Base-by-base conservation (phyloP, 2,329 filamentous ascomycete genomes). In the Sarocladium strictum region DNA sequence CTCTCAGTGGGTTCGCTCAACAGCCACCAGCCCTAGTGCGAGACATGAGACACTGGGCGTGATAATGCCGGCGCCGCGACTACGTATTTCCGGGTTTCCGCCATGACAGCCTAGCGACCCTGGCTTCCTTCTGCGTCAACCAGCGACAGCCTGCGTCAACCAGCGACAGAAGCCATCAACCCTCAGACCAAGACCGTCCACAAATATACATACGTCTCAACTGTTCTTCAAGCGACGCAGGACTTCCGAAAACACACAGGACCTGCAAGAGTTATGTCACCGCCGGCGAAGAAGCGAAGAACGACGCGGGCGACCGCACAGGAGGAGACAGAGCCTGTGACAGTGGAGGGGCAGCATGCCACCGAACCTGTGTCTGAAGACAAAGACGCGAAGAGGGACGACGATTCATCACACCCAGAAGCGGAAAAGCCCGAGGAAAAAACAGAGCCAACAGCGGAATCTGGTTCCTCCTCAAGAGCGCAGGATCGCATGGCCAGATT, bases 401-500 rank as follows among this genome's bases (percentile, higher is more conserved):
- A 19, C 9, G 19, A 45, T 33, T 11, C 51, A 51, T n/a, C 54
- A 32, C 37, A 9, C 40, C 7, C 17, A 51, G 24, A 49, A 29
- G 27, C 17, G 21, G 40, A 33, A 29, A 12, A 32, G 6, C 27
- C 41, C 4, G 41, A 55, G 32, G 17, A 50, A 14, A 40, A 54
- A 51, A 60, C 65, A 29, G 63, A 2, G 54, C 54, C 14, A 53
- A 62, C 35, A 53, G 49, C n/a, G 27, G 57, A 54, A 62, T 10
- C 32, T 19, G 19, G n/a, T 12, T 53, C 50, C 12, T 53, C 50
- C 6, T 53, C 67, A 26, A 79, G 80, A 62, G 74, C 80, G 27
- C 74, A 83, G 61, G 87, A 92, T 54, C 84, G 90, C 55, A 76
- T 85, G 70, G 89, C 89, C 51, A 85, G 89, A 60, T 97, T 97